phyloP scores from a whole-genome alignment of 352 stramenopile species.

The Phytophthora cactorum region DNA sequence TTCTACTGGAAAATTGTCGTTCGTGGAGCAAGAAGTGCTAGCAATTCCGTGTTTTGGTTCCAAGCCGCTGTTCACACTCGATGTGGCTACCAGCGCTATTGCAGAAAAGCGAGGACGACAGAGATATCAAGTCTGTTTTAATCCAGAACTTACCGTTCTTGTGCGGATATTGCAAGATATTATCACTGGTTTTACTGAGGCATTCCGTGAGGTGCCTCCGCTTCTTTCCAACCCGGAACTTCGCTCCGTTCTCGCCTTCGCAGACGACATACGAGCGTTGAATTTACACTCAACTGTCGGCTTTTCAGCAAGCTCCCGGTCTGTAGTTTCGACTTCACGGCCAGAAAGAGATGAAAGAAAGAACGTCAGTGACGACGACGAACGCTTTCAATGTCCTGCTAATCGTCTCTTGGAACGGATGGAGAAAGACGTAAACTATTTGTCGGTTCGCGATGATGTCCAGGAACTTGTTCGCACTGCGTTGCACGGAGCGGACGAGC shows the following conservation, averaged over 20 bases:
- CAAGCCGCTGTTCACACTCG: slow-evolving; percentile 24
- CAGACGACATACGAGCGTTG: slow-evolving; percentile 51
- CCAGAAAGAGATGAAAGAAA: background rate
- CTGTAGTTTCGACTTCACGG: background rate
- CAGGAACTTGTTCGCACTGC: slow-evolving; percentile 45
- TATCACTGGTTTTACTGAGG: slow-evolving; percentile 44
- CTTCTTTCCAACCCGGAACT: slow-evolving; percentile 49
- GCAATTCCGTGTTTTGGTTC: slow-evolving; percentile 25
- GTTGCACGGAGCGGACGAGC: slow-evolving; percentile 22
- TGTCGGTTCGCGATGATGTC: slow-evolving; percentile 44
- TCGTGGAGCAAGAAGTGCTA: slow-evolving; percentile 23
- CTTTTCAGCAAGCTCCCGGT: background rate
- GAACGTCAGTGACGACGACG: slow-evolving; percentile 1
- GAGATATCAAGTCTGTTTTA: slow-evolving; percentile 40
- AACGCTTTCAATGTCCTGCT: slow-evolving; percentile 18
- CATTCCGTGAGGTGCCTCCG: slow-evolving; percentile 48
- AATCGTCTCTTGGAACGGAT: slow-evolving; percentile 44
- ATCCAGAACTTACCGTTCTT: slow-evolving; percentile 43
- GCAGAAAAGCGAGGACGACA: slow-evolving; percentile 19
- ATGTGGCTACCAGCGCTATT: slow-evolving; percentile 5
- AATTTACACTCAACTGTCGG: slow-evolving; percentile 17
- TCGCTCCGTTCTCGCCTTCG: slow-evolving; percentile 53
- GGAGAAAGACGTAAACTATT: slow-evolving; percentile 40
- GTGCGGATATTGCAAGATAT: slow-evolving; percentile 31
- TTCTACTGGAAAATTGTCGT: background rate